These are phyloP conservation scores for Penicillium hordei DNA, from an alignment of 2,329 filamentous ascomycete species.

Conservation along the genomic window DNA sequence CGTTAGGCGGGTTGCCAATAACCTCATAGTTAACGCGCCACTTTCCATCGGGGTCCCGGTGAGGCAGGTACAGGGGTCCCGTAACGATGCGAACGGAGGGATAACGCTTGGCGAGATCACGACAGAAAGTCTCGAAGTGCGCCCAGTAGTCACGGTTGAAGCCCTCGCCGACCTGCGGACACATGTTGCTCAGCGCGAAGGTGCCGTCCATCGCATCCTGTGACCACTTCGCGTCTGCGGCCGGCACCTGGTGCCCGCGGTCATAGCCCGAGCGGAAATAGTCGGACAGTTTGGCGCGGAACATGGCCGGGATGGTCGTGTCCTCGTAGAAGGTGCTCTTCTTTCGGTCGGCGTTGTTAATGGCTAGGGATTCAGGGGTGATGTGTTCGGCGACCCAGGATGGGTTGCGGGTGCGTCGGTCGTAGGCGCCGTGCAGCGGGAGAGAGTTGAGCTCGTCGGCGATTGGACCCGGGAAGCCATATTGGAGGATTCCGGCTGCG, in stretches of 20 bases:
- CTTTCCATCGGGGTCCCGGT: conserved; percentile 83
- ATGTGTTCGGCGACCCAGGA: conserved; percentile 97
- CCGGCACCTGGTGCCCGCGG: conserved; percentile 93
- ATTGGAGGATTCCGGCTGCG: conserved; percentile 74
- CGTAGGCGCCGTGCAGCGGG: conserved; percentile 82
- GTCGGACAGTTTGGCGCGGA: conserved; percentile 86
- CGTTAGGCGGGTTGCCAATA: conserved; percentile 87
- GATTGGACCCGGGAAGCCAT: conserved; percentile 89
- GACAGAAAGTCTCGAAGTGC: conserved; percentile 96
- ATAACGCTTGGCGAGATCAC: conserved; percentile 75
- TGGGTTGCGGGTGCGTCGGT: conserved; percentile 87
- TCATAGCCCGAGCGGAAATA: conserved; percentile 96
- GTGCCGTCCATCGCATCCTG: conserved; percentile 94
- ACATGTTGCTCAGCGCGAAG: conserved; percentile 94
- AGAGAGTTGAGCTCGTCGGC: conserved; percentile 75
- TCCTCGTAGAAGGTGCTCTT: conserved; percentile 84
- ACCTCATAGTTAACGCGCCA: conserved; percentile 96
- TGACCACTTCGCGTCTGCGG: conserved; percentile 93
- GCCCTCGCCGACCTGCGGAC: conserved; percentile 93
- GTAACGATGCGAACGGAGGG: conserved; percentile 89
- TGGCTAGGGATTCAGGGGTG: conserved; percentile 76
- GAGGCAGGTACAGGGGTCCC: conserved; percentile 88
- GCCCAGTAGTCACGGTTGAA: conserved; percentile 99
- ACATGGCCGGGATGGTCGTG: conserved; percentile 72
- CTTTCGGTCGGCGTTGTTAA: conserved; percentile 76